Evolutionary conservation across 2,329 filamentous ascomycete species (phyloP).

Genomic region (Chalaropsis thielavioides): DNA sequence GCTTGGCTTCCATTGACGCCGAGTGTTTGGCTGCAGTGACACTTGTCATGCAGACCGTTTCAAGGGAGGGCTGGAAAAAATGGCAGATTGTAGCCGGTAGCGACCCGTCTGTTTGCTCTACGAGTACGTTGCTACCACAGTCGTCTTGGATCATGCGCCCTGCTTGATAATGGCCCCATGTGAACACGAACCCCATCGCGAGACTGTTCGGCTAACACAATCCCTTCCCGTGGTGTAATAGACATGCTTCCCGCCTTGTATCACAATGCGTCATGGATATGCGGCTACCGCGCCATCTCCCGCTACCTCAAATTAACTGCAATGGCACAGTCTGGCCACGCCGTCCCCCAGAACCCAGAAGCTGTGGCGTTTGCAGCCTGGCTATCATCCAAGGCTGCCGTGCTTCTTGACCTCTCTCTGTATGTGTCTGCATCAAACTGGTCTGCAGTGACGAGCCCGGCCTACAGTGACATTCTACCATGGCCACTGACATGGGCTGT

Average conservation of each 20-base stretch:
- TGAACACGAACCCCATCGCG: conserved; percentile 7
- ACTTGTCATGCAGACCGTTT: conserved; percentile 42
- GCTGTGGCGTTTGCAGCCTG: conserved; percentile 47
- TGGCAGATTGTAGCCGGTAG: conserved; percentile 64
- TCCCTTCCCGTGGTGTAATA: conserved; percentile 21
- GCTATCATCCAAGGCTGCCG: conserved; percentile 57
- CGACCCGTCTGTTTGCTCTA: conserved; percentile 56
- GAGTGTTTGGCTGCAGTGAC: conserved; percentile 77
- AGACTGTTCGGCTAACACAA: background rate
- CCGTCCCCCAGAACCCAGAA: conserved; percentile 31
- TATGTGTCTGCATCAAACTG: conserved; percentile 89
- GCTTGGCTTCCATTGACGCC: conserved; percentile 76
- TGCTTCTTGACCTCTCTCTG: conserved; percentile 71
- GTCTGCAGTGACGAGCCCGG: conserved; percentile 57
- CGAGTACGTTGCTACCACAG: conserved; percentile 39
- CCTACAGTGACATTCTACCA: conserved; percentile 64
- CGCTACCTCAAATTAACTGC: conserved; percentile 35
- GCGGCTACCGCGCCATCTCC: conserved; percentile 48
- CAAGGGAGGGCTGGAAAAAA: conserved; percentile 5
- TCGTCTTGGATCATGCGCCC: background rate
- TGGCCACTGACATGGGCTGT: conserved; percentile 84
- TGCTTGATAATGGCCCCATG: background rate
- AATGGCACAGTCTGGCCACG: conserved; percentile 21
- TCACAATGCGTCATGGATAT: conserved; percentile 38
- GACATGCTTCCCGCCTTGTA: conserved; percentile 42